Base-by-base conservation (phyloP, 2,329 filamentous ascomycete genomes). In the Paraconiothyrium brasiliense region DNA sequence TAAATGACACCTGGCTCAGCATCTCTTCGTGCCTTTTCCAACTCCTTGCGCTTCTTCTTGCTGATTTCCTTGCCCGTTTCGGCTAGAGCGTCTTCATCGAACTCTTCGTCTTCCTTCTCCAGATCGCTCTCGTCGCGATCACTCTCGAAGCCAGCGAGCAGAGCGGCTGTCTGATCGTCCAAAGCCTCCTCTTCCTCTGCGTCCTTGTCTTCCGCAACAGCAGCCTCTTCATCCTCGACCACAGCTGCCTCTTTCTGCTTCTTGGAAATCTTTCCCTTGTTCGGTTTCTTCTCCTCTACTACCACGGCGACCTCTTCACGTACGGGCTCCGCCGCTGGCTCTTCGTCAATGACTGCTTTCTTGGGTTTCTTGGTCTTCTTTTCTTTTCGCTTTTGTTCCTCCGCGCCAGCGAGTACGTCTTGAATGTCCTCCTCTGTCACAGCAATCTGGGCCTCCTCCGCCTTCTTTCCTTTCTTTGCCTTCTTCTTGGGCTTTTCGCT, bases 1-100 rank as follows among this genome's bases (percentile, higher is more conserved):
- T 97, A 98, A 74, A 98, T 85, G 44, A 95, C 90, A 50, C 94
- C 94, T 1, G 92, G 87, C 55, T 86, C 85, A 50, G 85, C 83
- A 43, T 81, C 80, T 64, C 83, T 81, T 70, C 84, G 77, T 54
- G 83, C 82, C 68, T 84, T 83, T 62, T 83, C 79, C 54, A 88
- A 78, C 69, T 79, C 73, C 60, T 80, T 80, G 49, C 75, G 72
- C 54, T 71, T 65, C 54, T 72, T 69, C 51, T 71, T 70, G 60
- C 64, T 67, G 48, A 76, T 68, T 37, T 67, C 64, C 48, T 71
- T 69, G 59, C 64, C 67, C 47, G 75, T 67, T 34, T 67, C 64
- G 75, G 32, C 41, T n/a, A 79, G 7, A 76, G 67, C 30, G 67
- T 80, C 74, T 47, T 80, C 68, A 41, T 78, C 72, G 37, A 83